These are phyloP conservation scores for Suillus plorans DNA, from an alignment of 768 basidiomycete genomes.

Conservation along the genomic window DNA sequence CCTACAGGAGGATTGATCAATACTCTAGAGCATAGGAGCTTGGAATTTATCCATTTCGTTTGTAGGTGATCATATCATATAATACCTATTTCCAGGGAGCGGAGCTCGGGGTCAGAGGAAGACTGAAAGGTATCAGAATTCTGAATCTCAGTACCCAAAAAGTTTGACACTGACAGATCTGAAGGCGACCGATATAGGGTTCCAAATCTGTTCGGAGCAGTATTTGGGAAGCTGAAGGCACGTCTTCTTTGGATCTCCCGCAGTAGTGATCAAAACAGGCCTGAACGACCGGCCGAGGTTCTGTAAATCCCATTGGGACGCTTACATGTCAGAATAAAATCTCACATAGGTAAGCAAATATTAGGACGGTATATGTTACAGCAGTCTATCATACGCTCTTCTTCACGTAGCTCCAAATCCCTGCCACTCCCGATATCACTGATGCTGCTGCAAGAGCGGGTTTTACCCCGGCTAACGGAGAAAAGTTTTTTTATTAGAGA, in stretches of 20 bases:
- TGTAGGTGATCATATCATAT: slow-evolving; percentile 35
- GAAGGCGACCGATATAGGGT: slow-evolving; percentile 32
- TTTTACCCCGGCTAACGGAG: slow-evolving; percentile 78
- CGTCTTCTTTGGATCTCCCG: slow-evolving; percentile 27
- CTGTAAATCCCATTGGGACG: slow-evolving; percentile 27
- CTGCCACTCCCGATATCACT: slow-evolving; percentile 86
- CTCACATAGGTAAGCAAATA: slow-evolving; percentile 34
- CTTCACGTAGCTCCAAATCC: slow-evolving; percentile 95
- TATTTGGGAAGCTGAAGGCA: slow-evolving; percentile 24
- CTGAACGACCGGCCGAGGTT: slow-evolving; percentile 17
- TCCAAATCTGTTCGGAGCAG: slow-evolving; percentile 25
- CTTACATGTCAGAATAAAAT: slow-evolving; percentile 21
- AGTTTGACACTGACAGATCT: slow-evolving; percentile 32
- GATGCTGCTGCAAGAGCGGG: slow-evolving; percentile 89
- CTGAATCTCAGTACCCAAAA: slow-evolving; percentile 33
- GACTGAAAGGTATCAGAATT: slow-evolving; percentile 37
- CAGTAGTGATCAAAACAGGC: slow-evolving; percentile 15
- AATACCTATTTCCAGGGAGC: slow-evolving; percentile 41
- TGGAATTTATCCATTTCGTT: slow-evolving; percentile 37
- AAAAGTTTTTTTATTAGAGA: slow-evolving; percentile 33
- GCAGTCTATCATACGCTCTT: slow-evolving; percentile 67
- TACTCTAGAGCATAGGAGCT: slow-evolving; percentile 33
- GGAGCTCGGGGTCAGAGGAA: slow-evolving; percentile 40
- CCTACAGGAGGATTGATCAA: slow-evolving; percentile 25
- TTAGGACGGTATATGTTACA: slow-evolving; percentile 42